A percentile compares a stretch with the other conserved stretches of the same genome.
phyloP scores from a whole-genome alignment of 2,329 filamentous ascomycete species.

The Pseudogymnoascus sp. region DNA sequence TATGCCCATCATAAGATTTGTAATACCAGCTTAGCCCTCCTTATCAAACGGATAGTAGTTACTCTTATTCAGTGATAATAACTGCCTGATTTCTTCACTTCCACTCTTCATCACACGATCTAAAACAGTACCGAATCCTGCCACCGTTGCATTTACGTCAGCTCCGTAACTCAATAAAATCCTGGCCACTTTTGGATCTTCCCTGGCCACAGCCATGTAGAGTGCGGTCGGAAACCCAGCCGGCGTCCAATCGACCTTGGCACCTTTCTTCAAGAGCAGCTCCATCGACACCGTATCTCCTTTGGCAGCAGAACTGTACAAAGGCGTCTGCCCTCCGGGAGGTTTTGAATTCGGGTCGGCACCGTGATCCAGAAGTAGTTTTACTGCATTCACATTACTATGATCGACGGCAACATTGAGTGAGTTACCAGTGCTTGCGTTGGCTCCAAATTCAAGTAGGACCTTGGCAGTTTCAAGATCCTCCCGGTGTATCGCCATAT shows the following conservation, averaged over 20 bases:
- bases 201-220: constrained; percentile 16
- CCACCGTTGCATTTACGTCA: neutral
- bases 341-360: constrained; percentile 14
- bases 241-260: constrained; percentile 9
- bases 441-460: neutral
- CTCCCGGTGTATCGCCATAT: neutral
- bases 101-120: neutral
- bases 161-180: neutral
- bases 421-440: neutral
- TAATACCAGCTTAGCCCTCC: neutral
- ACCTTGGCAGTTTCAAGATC: neutral
- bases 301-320: constrained; percentile 15
- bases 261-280: constrained; percentile 16
- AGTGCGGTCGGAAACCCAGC: constrained; percentile 14
- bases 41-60: neutral
- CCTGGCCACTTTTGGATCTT: constrained; percentile 1
- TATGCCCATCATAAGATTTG: too few species aligned
- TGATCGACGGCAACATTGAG: constrained; percentile 15
- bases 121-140: neutral
- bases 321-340: neutral
- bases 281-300: constrained; percentile 16
- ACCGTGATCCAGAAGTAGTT: constrained; percentile 14
- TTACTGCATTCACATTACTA: constrained; percentile 14
- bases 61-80: neutral
- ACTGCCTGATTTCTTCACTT: neutral